Evolutionary conservation across 371 early-diverging fungal species (phyloP), one percentile per base, ranked within the genome.

Genomic region (Apophysomyces trapeziformis): DNA sequence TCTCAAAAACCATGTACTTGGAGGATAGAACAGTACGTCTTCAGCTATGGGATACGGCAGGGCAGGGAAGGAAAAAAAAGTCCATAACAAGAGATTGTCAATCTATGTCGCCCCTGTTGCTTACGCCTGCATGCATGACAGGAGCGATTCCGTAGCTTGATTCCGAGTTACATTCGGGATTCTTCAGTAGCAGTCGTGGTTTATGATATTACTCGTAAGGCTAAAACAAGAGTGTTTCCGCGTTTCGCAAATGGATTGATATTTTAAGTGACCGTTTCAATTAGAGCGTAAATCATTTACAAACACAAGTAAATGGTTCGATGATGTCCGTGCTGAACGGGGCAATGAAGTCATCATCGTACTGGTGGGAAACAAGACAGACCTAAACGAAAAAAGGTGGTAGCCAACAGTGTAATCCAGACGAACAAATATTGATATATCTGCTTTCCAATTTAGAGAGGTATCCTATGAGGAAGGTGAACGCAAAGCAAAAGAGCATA

Each of bases 11-110:
- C 12, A 95, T 99, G 92, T 93, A 95, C 71, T 78, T 99, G 60
- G 97, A 96, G 67, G 96, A 96, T 77, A 90, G 95, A 60, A 96
- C 95, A 12, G 93, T 98, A 9, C 91, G 99, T 61, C 87, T 99
- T 50, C 99, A 99, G 82, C 89, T 99, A 64, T 99, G 99, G 99
- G 99, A 99, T 76, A 99, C 99, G 5, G 99, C 99, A 41, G 99
- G 99, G 18, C 99, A 99, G 85, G 96, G 95, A 86, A 37, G 14
- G 43, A 56, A 32, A 56, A 32, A 26, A 61, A 14, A 47, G 26
- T 38, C 54, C 26, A 37, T 38, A 43, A 26, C 32, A 26, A 26
- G 32, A 26, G 32, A 26, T 26, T 26, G 32, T 26, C 36, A 41
- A 13, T 56, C 36, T 16, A 11, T 21, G 16, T 36, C 21, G 21